Base-by-base conservation (phyloP, 2,329 filamentous ascomycete species). In the Penicillium digitatum region DNA sequence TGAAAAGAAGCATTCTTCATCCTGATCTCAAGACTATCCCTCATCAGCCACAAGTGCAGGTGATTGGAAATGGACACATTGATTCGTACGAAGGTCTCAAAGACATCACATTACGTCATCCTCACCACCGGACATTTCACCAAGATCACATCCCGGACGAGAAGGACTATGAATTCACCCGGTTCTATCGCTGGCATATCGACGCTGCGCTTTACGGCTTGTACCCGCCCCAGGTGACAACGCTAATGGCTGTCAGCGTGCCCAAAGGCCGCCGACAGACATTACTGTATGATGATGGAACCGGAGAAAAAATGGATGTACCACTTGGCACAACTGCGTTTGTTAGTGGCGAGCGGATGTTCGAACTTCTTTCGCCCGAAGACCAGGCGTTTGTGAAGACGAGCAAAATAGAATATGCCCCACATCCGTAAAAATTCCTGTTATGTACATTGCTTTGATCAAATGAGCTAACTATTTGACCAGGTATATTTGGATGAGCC, bases 11-110 rank as follows among this genome's bases (percentile, higher is more conserved):
- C 52, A 84, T 92, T 64, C 79, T 92, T 18, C 87, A 91, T 67
- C 88, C 88, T 0, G 89, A 92, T 63, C 79, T 92, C 18, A 90
- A 91, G 76, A 91, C 88, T 0, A 83, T 92, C 39, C 88, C 88
- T 0, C 85, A 89, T 63, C 88, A 92, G 69, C 87, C 88, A 0
- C 87, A 92, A 69, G 86, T 89, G 1, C 88, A 92, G 66, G 85
- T 91, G 52, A 91, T 92, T 57, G 88, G 88, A 38, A 90, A 92
- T 65, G 88, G 89, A 5, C 80, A 82, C 44, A 80, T 92, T 1
- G 69, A 80, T 1, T 80, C 82, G 31, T 91, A 90, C 63, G 87
- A 91, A 68, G 88, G 88, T 0, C 75, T 92, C 10, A 73, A 80
- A 61, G 78, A 90, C 67, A 81, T 91, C 59, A 82, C 76, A 32